Percentiles rank a stretch among this genome's conserved stretches.
Evolutionary conservation across 345 rosid species (phyloP).

Genomic region (Eucalyptus dawsonii): DNA sequence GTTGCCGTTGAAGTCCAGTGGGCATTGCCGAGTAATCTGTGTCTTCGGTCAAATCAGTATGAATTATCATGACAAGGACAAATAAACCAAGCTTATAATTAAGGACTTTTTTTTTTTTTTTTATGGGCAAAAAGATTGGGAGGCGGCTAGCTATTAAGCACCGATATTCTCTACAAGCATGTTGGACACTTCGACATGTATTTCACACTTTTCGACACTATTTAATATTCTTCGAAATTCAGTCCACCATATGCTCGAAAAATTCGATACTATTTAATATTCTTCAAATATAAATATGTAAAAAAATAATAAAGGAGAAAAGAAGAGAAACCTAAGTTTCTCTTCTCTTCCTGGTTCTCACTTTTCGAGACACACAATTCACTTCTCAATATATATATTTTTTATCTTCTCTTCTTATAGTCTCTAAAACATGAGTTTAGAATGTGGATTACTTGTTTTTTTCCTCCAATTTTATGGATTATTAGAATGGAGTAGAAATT

Average conservation of each 20-base stretch:
- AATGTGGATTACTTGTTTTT: too few relatives aligned
- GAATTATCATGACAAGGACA: background rate
- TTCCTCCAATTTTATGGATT: background rate
- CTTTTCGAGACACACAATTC: background rate
- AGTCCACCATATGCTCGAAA: rapidly evolving
- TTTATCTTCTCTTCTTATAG: background rate
- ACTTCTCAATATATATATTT: too few relatives aligned
- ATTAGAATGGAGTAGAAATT: too few relatives aligned
- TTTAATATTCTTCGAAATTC: too few relatives aligned
- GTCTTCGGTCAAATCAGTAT: background rate
- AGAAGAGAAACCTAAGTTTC: background rate
- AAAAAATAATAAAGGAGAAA: too few relatives aligned
- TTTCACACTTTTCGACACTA: rapidly evolving
- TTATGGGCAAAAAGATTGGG: background rate
- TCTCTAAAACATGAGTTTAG: too few relatives aligned
- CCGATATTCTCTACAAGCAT: background rate
- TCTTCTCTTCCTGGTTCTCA: background rate
- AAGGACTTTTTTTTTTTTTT: background rate
- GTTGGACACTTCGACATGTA: rapidly evolving
- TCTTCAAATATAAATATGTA: background rate
- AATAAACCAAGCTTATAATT: background rate
- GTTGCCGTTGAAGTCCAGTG: background rate
- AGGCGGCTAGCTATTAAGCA: too few relatives aligned
- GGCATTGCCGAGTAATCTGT: background rate
- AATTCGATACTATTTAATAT: too few relatives aligned